These are phyloP conservation scores for Ramularia collo-cygni DNA, from an alignment of 2,329 filamentous ascomycete genomes.

Conservation along the genomic window DNA sequence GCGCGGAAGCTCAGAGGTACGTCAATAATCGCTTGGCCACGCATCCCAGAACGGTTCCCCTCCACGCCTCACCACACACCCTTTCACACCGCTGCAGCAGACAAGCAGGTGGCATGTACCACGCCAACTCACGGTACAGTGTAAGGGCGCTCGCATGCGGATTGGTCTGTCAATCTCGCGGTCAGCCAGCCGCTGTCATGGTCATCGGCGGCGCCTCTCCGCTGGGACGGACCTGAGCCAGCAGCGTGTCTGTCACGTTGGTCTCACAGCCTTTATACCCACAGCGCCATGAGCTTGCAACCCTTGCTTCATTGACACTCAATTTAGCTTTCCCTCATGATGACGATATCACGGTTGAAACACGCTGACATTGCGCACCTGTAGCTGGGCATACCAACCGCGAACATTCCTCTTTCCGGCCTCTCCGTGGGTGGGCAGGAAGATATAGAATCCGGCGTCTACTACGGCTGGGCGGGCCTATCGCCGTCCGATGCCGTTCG, in stretches of 20 bases:
- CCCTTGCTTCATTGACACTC: constrained; percentile 6
- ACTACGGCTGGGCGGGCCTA: constrained; percentile 86
- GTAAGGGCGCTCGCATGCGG: constrained; percentile 5
- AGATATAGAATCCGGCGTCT: constrained; percentile 69
- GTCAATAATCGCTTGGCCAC: constrained; percentile 2
- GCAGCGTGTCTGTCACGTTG: constrained; percentile 11
- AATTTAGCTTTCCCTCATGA: constrained; percentile 6
- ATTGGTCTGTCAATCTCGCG: constrained; percentile 2
- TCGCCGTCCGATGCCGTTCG: constrained; percentile 24
- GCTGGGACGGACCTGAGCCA: constrained; percentile 5
- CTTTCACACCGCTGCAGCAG: background rate
- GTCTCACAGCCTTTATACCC: constrained; percentile 8
- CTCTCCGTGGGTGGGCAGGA: constrained; percentile 63
- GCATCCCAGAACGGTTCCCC: background rate
- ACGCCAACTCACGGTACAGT: constrained; percentile 1
- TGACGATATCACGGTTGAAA: background rate
- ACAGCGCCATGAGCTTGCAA: constrained; percentile 6
- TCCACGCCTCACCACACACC: background rate
- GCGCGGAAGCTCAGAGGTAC: constrained; percentile 81
- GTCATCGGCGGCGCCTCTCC: constrained; percentile 7
- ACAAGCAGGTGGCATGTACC: background rate
- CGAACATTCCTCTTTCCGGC: constrained; percentile 67
- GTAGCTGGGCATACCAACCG: constrained; percentile 90
- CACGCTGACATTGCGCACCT: constrained; percentile 11
- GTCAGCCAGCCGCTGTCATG: constrained; percentile 8